These are phyloP conservation scores for Lasiosphaeria ovina DNA, from an alignment of 495 filamentous ascomycete genomes.

Conservation along the genomic window DNA sequence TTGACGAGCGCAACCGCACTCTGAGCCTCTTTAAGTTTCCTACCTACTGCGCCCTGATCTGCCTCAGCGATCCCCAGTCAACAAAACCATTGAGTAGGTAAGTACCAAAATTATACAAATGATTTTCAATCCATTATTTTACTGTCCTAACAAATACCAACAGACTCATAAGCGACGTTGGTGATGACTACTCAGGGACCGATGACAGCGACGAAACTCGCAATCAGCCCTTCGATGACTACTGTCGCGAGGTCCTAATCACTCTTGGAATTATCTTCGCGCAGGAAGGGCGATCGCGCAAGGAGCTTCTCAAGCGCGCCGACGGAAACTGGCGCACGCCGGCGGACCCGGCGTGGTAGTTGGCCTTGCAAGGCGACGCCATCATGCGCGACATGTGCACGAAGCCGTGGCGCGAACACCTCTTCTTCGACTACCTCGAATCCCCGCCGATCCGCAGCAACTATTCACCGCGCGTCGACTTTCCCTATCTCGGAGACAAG, in stretches of 20 bases:
- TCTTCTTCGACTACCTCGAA: background rate
- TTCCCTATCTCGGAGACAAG: background rate
- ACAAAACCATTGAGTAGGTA: no score
- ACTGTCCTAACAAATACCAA: background rate
- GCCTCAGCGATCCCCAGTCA: no score
- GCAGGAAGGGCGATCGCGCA: background rate
- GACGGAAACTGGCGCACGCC: background rate
- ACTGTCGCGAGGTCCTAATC: background rate
- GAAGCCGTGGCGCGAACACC: background rate
- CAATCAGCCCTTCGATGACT: background rate
- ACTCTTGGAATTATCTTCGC: background rate
- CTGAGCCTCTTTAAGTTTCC: background rate
- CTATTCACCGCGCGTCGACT: background rate
- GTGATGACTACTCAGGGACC: no score
- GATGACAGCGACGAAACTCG: no score
- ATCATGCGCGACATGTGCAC: background rate
- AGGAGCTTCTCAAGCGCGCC: background rate
- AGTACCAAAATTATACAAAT: no score
- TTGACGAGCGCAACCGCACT: background rate
- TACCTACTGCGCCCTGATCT: slow-evolving; percentile 2
- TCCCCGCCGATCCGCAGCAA: background rate
- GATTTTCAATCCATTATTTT: background rate
- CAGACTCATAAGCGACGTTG: background rate
- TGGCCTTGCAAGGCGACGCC: background rate
- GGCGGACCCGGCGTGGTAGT: no score